These are phyloP conservation scores for Fragilariopsis cylindrus DNA, from an alignment of 108 stramenopile genomes.

Conservation along the genomic window DNA sequence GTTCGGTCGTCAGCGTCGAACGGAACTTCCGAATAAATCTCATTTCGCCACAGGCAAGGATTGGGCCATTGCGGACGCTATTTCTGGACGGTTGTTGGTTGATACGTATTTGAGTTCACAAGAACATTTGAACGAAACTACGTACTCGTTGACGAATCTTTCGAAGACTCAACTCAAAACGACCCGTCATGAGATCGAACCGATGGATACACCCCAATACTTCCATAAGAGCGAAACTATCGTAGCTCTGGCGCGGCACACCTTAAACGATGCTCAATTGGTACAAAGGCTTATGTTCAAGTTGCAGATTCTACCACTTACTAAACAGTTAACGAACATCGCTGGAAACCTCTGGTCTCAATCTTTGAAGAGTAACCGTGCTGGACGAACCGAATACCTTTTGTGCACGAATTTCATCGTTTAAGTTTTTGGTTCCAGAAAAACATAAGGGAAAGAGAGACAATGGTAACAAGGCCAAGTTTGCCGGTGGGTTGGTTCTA, in stretches of 20 bases:
- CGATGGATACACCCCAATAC: conserved; percentile 89
- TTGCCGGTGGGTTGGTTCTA: conserved; percentile 97
- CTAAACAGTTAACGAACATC: conserved; percentile 96
- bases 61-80: conserved; percentile 74
- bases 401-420: conserved; percentile 98
- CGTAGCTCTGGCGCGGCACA: conserved; percentile 86
- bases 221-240: conserved; percentile 72
- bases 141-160: conserved; percentile 89
- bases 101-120: conserved; percentile 96
- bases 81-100: conserved; percentile 91
- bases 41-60: conserved; percentile 75
- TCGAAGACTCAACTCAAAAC: conserved; percentile 83
- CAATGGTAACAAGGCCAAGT: conserved; percentile 83
- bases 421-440: conserved; percentile 94
- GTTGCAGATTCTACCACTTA: conserved; percentile 95
- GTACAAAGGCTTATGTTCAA: conserved; percentile 93
- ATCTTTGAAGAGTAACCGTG: conserved; percentile 95
- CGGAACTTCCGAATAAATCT: conserved; percentile 61
- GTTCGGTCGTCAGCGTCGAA: conserved; percentile 89
- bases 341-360: conserved; percentile 96
- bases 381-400: conserved; percentile 98
- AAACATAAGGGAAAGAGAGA: conserved; percentile 62
- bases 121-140: conserved; percentile 94
- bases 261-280: conserved; percentile 89
- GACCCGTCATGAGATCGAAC: conserved; percentile 84